Evolutionary conservation across 108 stramenopile genomes (phyloP), one percentile per base, ranked within the genome.

Genomic region (Cyclostephanos invisitatus): DNA sequence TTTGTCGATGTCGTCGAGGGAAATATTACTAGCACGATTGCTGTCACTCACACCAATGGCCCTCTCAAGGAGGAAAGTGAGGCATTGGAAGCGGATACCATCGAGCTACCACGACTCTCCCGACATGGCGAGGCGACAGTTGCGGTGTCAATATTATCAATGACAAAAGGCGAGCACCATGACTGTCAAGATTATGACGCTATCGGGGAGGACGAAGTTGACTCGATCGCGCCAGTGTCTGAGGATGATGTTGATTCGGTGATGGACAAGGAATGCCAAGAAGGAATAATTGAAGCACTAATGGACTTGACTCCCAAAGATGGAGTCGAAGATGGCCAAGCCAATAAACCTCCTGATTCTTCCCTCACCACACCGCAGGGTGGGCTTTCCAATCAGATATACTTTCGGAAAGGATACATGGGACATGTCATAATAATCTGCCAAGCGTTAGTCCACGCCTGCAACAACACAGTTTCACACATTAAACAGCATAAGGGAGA

Each of bases 341-440:
- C 50, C 29, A 50, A 55, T 29, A 8, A n/a, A n/a, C 40, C 55
- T 49, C 28, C 38, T 15, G 70, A 71, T 29, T 35, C 24, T 14
- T 21, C 42, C 0, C 17, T 27, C 20, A 44, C 37, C 36, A 25
- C 40, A 7, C 68, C 29, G 11, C 40, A 44, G 57, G n/a, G 29
- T 53, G 15, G 47, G 14, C 9, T 58, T 37, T 66, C 64, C 17
- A 40, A 46, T 10, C 24, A 78, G 46, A 27, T 32, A 37, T 48
- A 49, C 32, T 86, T 89, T 60, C 86, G 90, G 27, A 75, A 80
- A 49, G 96, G 96, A 17, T 91, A 96, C 79, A 97, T 96, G 95
- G 96, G 97, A 11, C 97, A 97, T 69, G 93, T 97, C 22, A 94
- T 97, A n/a, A 96, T 97, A 25, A 89, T 96, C 28, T 93, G 91